Evolutionary conservation across 495 filamentous ascomycete genomes (phyloP), one percentile per base, ranked within the genome.

Genomic region (Trichoderma orchidacearum): DNA sequence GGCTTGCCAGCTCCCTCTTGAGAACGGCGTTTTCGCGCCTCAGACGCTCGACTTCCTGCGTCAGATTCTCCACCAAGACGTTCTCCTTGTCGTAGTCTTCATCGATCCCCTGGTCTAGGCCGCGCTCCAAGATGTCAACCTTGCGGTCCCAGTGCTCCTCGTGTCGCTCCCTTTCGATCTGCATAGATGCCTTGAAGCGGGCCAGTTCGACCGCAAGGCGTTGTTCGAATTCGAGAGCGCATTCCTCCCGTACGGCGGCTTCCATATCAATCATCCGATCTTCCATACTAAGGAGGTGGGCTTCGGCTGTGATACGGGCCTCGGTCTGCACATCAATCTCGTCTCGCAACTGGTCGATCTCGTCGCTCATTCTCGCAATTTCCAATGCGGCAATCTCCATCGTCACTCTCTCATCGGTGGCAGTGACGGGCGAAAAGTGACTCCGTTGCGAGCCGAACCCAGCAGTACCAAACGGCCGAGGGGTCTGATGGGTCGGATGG

Each of bases 141-240:
- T 98, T 98, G 60, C 80, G 78, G 66, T 96, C 90, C 57, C 94
- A 75, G 69, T 93, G 90, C 66, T 89, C 89, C 36, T 95, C 88
- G n/a, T 70, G 70, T 27, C 80, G 73, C 55, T 89, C 86, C 62
- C 83, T 77, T 67, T 95, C 86, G 13, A 72, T 80, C 30, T 84
- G 84, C 75, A 85, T 80, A 15, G 82, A 84, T 13, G 73, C 81
- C 60, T 87, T 82, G 87, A 87, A 95, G 18, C 86, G 75, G 29
- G 75, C 75, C 68, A 88, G 80, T 63, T 95, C 89, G 23, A 80
- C 71, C 58, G 84, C 82, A 45, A 95, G 72, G 32, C 78, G 77
- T 54, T 75, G 77, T 63, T 98, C 93, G 76, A 95, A 93, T 66
- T 96, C 93, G 2, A 70, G 72, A 64, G 81, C 89, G 59, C 89